phyloP scores from a whole-genome alignment of 208 protist species.

The Vickermania spadyakhi region DNA sequence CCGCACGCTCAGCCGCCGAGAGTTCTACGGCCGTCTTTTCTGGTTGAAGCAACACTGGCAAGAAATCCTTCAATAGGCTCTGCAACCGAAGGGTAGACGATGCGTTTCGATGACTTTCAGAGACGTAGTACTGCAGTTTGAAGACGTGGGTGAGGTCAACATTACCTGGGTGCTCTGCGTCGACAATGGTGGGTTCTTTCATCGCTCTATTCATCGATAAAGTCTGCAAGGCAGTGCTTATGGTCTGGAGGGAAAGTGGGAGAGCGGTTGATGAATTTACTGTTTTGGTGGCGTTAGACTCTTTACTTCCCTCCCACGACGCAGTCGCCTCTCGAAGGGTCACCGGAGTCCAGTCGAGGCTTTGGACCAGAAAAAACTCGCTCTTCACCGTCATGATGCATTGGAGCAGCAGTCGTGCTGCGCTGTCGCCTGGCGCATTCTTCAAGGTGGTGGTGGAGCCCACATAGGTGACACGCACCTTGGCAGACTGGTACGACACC shows the following conservation, averaged over 20 bases:
- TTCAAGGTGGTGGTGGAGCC: neutral
- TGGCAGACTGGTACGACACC: neutral
- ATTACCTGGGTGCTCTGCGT: neutral
- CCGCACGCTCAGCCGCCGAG: neutral
- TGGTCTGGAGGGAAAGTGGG: neutral
- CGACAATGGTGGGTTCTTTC: neutral
- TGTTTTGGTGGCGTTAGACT: neutral
- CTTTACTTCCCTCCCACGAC: neutral
- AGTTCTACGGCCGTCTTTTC: neutral
- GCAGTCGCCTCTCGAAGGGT: neutral
- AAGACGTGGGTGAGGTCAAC: neutral
- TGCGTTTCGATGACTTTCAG: neutral
- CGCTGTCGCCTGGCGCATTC: neutral
- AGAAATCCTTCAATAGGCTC: neutral
- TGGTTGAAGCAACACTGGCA: neutral
- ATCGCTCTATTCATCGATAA: slow-evolving; percentile 9
- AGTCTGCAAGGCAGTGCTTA: slow-evolving; percentile 14
- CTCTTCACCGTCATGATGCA: neutral
- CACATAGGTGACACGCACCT: neutral
- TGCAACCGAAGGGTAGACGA: neutral
- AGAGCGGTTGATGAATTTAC: no score
- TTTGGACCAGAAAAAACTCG: neutral
- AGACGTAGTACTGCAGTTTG: neutral
- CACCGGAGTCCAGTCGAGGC: neutral
- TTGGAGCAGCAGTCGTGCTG: neutral